Percentiles rank a stretch among this genome's conserved stretches.
phyloP scores from a whole-genome alignment of 192 early-diverging fungal species.

The Coemansia sp. region DNA sequence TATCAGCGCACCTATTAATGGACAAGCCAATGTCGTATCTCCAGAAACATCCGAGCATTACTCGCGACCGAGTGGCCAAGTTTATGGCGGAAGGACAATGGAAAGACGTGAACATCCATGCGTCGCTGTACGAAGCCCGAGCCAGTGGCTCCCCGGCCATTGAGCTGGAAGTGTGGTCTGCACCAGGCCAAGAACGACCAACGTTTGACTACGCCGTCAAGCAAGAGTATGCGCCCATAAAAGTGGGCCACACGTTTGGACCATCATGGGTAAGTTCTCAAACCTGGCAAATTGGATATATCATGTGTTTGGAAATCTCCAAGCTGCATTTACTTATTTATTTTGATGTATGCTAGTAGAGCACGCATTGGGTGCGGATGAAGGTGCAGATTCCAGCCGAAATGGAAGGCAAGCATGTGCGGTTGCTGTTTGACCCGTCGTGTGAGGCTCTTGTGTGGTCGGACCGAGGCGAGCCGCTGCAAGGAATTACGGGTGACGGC shows the following conservation, averaged over 20 bases:
- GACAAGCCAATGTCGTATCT: conserved; percentile 45
- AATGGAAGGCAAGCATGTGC: conserved; percentile 71
- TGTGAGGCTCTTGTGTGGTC: conserved; percentile 94
- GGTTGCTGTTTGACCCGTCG: conserved; percentile 81
- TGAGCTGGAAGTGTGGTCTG: conserved; percentile 55
- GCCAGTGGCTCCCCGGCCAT: conserved; percentile 51
- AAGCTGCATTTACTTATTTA: neutral
- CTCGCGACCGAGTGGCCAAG: conserved; percentile 68
- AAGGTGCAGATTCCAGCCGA: conserved; percentile 67
- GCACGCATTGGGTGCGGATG: conserved; percentile 76
- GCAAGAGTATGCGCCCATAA: conserved; percentile 64
- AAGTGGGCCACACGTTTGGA: conserved; percentile 76
- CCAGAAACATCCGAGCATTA: conserved; percentile 74
- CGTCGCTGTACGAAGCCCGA: conserved; percentile 53
- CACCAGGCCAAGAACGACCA: conserved; percentile 54
- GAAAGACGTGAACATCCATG: conserved; percentile 66
- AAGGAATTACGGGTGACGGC: conserved; percentile 83
- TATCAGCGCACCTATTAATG: conserved; percentile 11
- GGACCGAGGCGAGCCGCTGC: conserved; percentile 72
- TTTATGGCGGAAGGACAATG: conserved; percentile 69
- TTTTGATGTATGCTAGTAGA: conserved; percentile 7
- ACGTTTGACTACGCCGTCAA: conserved; percentile 57
- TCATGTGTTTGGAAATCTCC: too few species aligned
- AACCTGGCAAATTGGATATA: neutral
- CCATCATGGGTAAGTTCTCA: conserved; percentile 66